A percentile compares a stretch with the other conserved stretches of the same genome.
Conservation (phyloP, 805 yeast species). For the Yamadazyma philogaea region DNA sequence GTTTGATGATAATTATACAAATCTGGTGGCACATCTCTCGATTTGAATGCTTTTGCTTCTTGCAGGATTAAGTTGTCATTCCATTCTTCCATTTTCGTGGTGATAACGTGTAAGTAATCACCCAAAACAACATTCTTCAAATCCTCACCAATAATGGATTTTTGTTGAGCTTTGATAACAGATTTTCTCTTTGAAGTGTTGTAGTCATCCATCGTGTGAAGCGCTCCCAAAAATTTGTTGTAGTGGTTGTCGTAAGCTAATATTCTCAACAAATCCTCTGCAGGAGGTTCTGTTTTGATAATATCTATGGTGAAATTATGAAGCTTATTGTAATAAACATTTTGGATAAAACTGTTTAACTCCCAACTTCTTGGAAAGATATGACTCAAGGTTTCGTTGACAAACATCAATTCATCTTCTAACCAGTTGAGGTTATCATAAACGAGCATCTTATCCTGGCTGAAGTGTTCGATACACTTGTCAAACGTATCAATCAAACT, state of each 20-base stretch:
- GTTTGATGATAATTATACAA: conserved; percentile 53
- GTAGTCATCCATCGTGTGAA: conserved; percentile 18
- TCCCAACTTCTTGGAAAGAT: conserved; percentile 77
- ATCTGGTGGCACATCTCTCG: conserved; percentile 72
- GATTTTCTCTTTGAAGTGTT: conserved; percentile 16
- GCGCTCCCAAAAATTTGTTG: conserved; percentile 30
- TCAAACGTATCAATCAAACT: conserved; percentile 66
- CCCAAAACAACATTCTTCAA: conserved; percentile 69
- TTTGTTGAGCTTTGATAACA: conserved; percentile 30
- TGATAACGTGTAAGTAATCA: conserved; percentile 73
- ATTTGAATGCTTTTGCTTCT: conserved; percentile 61
- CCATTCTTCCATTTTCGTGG: conserved; percentile 83
- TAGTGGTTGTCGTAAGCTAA: conserved; percentile 75
- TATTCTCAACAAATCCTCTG: conserved; percentile 67
- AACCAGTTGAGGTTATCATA: conserved; percentile 78
- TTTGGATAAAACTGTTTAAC: conserved; percentile 57
- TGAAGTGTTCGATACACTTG: conserved; percentile 56
- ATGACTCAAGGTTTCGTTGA: conserved; percentile 52
- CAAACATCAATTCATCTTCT: conserved; percentile 71
- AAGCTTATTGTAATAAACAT: conserved; percentile 64
- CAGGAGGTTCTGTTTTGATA: conserved; percentile 73
- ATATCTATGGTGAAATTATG: conserved; percentile 62
- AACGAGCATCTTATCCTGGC: conserved; percentile 50
- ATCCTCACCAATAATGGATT: conserved; percentile 65
- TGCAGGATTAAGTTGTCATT: conserved; percentile 61